Evolutionary conservation across 2,329 filamentous ascomycete species (phyloP), one percentile per base, ranked within the genome.

Genomic region (Neurospora sp.): DNA sequence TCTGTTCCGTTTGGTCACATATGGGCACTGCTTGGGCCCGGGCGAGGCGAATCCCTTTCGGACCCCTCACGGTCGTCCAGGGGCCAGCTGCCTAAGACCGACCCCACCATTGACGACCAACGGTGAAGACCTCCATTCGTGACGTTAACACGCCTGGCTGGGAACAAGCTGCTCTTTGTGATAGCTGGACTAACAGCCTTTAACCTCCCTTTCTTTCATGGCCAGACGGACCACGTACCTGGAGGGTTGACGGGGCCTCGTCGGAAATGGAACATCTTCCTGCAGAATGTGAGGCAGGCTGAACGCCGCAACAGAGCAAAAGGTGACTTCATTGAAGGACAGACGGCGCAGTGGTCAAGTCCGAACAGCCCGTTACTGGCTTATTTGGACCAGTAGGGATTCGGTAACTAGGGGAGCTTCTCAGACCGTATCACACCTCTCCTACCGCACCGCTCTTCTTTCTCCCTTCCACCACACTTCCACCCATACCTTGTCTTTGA

Each of bases 81-180:
- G 28, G 52, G 23, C 15, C 52, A 62, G 33, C 23, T 62, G 52
- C 52, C 52, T 33, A 62, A 33, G 28, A 62, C 52, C 52, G 67
- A 71, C 71, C 71, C 71, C 71, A 70, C 71, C 41, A 71, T 69
- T 67, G 66, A 73, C 70, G 52, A 62, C 52, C 52, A 62, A 62
- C 52, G 52, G 52, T 62, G 52, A 62, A 62, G 52, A 33, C 52
- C 23, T 62, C 28, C 52, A 62, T 62, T 36, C 52, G 52, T 62
- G 52, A 62, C 52, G 52, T 62, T 73, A 74, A 74, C 72, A 74
- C 69, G 52, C 57, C 33, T 28, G 38, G 3, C 33, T 66, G 46
- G 71, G 38, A 66, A 57, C 19, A 8, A 57, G 39, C 69, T 52
- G 57, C 57, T 68, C 57, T 43, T 67, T 37, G 37, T 52, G 71